Conservation (phyloP, 148 eudicot genomes). For the Fagopyrum esculentum region DNA sequence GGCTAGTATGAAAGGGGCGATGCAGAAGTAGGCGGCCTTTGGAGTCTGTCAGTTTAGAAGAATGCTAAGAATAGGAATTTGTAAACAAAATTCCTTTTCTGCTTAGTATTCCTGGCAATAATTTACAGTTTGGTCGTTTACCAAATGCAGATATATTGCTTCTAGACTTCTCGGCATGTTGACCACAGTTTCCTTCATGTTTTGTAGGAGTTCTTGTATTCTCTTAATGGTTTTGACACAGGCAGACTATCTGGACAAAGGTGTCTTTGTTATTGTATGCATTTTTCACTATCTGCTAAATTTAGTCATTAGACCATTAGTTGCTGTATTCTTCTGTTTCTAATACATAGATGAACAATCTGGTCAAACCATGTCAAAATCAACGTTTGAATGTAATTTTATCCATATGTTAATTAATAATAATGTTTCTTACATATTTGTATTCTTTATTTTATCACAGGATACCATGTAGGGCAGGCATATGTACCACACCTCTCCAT, state of each 20-base stretch:
- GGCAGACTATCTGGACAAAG: neutral
- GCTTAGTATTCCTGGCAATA: neutral
- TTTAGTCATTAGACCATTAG: neutral
- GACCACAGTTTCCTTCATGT: neutral
- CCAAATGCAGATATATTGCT: neutral
- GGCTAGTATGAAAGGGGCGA: neutral
- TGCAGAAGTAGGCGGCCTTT: neutral
- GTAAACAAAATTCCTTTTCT: neutral
- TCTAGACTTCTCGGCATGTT: neutral
- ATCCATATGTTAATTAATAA: neutral
- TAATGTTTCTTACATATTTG: neutral
- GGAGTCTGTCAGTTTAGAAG: neutral
- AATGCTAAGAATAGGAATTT: neutral
- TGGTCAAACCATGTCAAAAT: neutral
- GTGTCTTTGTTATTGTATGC: neutral
- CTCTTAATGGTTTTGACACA: neutral
- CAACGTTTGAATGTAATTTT: neutral
- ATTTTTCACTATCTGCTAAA: neutral
- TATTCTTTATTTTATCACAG: constrained; percentile 27
- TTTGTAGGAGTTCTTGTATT: neutral
- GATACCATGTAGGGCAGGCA: constrained; percentile 82
- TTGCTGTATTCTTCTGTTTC: neutral
- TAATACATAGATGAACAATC: neutral
- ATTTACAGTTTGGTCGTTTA: neutral
- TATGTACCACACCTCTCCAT: constrained; percentile 73